Evolutionary conservation across 192 early-diverging fungal species (phyloP), one percentile per base, ranked within the genome.

Genomic region (Tieghemiomyces parasiticus): DNA sequence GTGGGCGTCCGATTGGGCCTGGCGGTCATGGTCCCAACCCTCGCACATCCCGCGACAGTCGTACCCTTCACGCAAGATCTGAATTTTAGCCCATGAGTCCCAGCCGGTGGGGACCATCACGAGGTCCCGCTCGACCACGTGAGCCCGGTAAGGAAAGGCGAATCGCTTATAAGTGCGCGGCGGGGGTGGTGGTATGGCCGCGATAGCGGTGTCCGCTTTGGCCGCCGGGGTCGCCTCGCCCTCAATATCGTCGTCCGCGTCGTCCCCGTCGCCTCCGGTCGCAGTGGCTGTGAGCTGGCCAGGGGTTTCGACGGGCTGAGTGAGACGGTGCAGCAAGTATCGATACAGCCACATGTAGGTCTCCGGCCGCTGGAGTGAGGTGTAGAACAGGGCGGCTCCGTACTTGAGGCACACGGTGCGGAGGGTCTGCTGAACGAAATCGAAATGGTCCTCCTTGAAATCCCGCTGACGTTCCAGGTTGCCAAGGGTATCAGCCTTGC

Each of bases 381-480:
- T 92, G 74, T 93, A 95, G 59, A 95, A 84, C 6, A 97, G 80
- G 20, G 87, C 74, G 0, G 94, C 91, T 26, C 94, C 94, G 65
- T 89, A 93, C 77, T 87, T 88, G 61, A 98, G 79, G 66, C 89
- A 90, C 10, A 93, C 76, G 25, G 92, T 89, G 55, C 95, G 81
- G 49, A 95, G 72, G 28, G 80, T 78, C 66, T 95, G 92, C 67
- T 95, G 93, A 62, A 98, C 90, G 69, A 84, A 94, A 67, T 98
- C 95, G 72, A 98, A 93, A 44, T 85, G 84, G 61, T 93, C 92
- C 53, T 98, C 93, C 65, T 81, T 82, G 68, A 80, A 95, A 22
- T 83, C 90, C 30, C 78, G 71, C 35, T 90, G 86, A 42, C 85
- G 81, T 71, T 93, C 92, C 62, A 94, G 65, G 35, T 64, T 65